phyloP scores from a whole-genome alignment of 495 filamentous ascomycete species.

The Neurospora pannonica region DNA sequence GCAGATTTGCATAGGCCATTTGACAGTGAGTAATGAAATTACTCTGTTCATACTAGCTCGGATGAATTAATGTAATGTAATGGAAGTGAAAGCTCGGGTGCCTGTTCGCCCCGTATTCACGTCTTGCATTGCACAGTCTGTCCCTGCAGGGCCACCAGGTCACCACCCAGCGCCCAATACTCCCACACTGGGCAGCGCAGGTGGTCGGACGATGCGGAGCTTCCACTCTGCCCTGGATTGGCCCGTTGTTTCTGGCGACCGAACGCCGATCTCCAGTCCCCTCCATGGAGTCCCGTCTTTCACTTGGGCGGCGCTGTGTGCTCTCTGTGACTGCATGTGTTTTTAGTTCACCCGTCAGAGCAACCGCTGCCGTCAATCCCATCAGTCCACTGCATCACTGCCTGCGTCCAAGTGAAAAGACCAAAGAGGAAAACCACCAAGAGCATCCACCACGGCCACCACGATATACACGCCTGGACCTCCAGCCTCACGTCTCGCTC shows the following conservation, averaged over 20 bases:
- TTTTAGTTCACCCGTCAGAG: background rate
- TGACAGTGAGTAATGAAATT: background rate
- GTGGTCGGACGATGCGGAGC: background rate
- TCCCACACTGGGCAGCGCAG: background rate
- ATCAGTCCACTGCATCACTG: background rate
- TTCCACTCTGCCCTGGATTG: background rate
- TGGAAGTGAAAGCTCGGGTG: background rate
- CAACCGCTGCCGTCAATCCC: background rate
- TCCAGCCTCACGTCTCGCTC: background rate
- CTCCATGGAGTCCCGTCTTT: background rate
- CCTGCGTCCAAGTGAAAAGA: background rate
- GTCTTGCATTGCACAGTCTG: background rate
- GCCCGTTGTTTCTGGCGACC: background rate
- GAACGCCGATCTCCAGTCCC: background rate
- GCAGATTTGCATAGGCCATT: background rate
- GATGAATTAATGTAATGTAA: background rate
- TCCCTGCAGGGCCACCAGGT: background rate
- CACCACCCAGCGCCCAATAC: background rate
- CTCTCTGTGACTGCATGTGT: background rate
- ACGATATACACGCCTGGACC: background rate
- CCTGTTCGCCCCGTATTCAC: background rate
- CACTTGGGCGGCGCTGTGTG: background rate
- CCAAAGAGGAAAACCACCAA: background rate
- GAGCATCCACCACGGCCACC: background rate
- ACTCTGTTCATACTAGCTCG: background rate